Conservation (phyloP, 1,284 basidiomycete genomes). For the Ceratobasidium sp. region DNA sequence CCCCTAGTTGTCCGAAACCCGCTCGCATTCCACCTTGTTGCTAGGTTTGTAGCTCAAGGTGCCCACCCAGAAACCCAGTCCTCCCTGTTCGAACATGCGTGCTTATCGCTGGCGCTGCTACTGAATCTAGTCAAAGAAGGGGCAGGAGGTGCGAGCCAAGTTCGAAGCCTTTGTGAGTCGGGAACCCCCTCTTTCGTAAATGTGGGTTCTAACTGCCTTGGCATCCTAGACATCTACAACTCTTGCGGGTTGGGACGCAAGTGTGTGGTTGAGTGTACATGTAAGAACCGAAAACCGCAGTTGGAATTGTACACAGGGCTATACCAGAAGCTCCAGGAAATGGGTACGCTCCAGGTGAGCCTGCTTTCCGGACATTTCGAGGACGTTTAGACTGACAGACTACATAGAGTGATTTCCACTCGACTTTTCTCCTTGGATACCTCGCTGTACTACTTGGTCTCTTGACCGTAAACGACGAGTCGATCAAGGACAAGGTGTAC, state of each 20-base stretch:
- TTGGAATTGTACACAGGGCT: slow-evolving; percentile 15
- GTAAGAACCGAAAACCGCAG: slow-evolving; percentile 27
- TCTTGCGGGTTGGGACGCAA: slow-evolving; percentile 57
- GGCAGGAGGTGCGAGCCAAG: slow-evolving; percentile 59
- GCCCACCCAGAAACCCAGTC: slow-evolving; percentile 8
- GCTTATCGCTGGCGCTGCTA: slow-evolving; percentile 73
- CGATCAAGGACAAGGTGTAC: slow-evolving; percentile 31
- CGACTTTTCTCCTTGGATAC: slow-evolving; percentile 32
- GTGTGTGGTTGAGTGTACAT: slow-evolving; percentile 25
- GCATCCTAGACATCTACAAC: slow-evolving; percentile 60
- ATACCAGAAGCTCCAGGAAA: slow-evolving; percentile 9
- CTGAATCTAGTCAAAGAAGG: slow-evolving; percentile 75
- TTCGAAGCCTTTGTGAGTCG: slow-evolving; percentile 63
- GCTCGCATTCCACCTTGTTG: slow-evolving; percentile 53
- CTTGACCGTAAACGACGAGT: slow-evolving; percentile 28
- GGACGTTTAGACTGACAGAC: neutral
- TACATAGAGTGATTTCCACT: slow-evolving; percentile 31
- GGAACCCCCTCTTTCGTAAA: slow-evolving; percentile 18
- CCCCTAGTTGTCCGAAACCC: slow-evolving; percentile 59
- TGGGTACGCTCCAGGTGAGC: slow-evolving; percentile 29
- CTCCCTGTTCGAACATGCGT: slow-evolving; percentile 65
- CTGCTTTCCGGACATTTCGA: neutral
- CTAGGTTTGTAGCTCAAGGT: slow-evolving; percentile 32
- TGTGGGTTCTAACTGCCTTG: slow-evolving; percentile 9
- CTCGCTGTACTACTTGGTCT: slow-evolving; percentile 28